Conservation (phyloP, 495 filamentous ascomycete species). For the Hypoxylon subgilvum region DNA sequence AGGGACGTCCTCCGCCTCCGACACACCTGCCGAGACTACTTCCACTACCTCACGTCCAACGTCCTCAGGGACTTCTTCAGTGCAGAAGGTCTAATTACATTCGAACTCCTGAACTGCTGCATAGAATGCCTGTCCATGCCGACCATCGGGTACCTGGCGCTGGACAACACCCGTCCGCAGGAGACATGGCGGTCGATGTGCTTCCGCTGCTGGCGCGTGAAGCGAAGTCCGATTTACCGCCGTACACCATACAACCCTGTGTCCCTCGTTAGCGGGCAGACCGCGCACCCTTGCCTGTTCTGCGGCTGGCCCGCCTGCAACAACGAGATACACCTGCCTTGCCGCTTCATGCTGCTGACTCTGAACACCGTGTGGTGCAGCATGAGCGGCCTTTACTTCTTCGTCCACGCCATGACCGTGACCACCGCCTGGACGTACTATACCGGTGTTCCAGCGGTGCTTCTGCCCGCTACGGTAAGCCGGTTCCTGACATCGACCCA, state of each 20-base stretch:
- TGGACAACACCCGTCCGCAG: neutral
- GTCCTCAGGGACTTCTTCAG: neutral
- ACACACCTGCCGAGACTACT: constrained; percentile 40
- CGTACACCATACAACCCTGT: neutral
- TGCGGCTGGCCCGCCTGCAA: constrained; percentile 11
- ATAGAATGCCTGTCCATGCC: neutral
- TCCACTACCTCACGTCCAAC: neutral
- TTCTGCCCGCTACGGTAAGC: constrained; percentile 1
- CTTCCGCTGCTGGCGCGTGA: constrained; percentile 11
- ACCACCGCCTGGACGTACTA: neutral
- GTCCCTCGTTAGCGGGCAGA: neutral
- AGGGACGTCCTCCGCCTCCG: constrained; percentile 41
- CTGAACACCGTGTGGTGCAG: neutral
- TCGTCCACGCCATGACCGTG: neutral
- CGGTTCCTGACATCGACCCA: no score
- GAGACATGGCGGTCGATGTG: constrained; percentile 11
- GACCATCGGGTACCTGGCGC: neutral
- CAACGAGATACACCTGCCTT: neutral
- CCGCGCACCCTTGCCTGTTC: neutral
- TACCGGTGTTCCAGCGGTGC: neutral
- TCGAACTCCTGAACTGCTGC: constrained; percentile 2
- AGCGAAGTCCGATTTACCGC: neutral
- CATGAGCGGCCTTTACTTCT: neutral
- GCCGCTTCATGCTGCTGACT: neutral
- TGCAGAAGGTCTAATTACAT: neutral